Percentiles rank a stretch among this genome's conserved stretches.
Evolutionary conservation across 495 filamentous ascomycete species (phyloP).

Genomic region (Annulohypoxylon maeteangense): DNA sequence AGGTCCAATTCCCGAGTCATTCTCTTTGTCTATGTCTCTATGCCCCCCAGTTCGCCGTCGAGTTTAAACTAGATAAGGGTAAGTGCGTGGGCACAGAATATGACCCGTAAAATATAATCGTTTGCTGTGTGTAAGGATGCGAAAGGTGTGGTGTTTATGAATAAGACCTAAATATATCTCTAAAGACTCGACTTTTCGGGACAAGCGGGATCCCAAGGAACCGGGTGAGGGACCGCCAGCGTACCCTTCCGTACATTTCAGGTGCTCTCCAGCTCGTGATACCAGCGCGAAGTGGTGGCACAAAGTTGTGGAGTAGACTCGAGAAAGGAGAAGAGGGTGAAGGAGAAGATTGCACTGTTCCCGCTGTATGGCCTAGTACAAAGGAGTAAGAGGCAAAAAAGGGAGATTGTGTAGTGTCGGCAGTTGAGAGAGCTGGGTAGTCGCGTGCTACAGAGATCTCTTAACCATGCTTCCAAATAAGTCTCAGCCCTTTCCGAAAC

Average conservation of each 20-base stretch:
- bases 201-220: slow-evolving; percentile 13
- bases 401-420: slow-evolving; percentile 42
- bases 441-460: slow-evolving; percentile 45
- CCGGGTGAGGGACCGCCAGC: slow-evolving; percentile 26
- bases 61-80: slow-evolving; percentile 10
- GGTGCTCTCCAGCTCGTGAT: slow-evolving; percentile 31
- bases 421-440: slow-evolving; percentile 41
- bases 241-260: slow-evolving; percentile 12
- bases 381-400: slow-evolving; percentile 40
- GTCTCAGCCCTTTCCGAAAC: slow-evolving; percentile 44
- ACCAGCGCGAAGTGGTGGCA: slow-evolving; percentile 30
- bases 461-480: slow-evolving; percentile 34
- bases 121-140: not conserved
- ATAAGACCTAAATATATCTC: slow-evolving; percentile 9
- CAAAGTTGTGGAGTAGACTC: slow-evolving; percentile 33
- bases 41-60: too few relatives aligned
- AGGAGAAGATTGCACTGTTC: slow-evolving; percentile 27
- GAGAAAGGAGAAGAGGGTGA: slow-evolving; percentile 20
- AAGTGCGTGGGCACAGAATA: slow-evolving; percentile 10
- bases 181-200: not conserved
- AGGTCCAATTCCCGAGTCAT: slow-evolving; percentile 4
- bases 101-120: not conserved
- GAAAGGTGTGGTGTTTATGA: slow-evolving; percentile 6
- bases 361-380: slow-evolving; percentile 39
- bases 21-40: not conserved